These are phyloP conservation scores for Phytophthora foliorum DNA, from an alignment of 352 stramenopile species.

Conservation along the genomic window DNA sequence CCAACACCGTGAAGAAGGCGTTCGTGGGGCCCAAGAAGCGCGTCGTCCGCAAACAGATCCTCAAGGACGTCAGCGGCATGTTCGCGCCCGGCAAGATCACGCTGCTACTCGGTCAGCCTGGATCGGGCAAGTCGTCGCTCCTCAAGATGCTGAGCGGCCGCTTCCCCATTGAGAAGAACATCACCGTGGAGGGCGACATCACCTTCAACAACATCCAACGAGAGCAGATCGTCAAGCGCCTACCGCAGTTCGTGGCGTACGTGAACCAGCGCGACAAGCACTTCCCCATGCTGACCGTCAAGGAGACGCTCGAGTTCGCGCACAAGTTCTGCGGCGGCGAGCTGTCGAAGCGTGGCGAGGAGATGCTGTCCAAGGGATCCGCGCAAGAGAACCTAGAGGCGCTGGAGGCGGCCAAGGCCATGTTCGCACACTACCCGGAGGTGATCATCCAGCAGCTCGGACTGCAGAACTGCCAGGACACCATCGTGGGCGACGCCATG, in stretches of 20 bases:
- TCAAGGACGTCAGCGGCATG: conserved; percentile 45
- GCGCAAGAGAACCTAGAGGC: neutral
- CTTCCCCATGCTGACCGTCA: conserved; percentile 60
- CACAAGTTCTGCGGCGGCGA: conserved; percentile 46
- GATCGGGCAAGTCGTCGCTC: conserved; percentile 49
- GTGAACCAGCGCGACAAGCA: conserved; percentile 62
- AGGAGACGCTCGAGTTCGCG: conserved; percentile 65
- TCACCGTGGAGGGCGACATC: conserved; percentile 45
- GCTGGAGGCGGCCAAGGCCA: neutral
- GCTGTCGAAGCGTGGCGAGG: conserved; percentile 17
- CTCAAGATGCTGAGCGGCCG: conserved; percentile 57
- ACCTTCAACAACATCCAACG: conserved; percentile 46
- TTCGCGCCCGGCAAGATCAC: conserved; percentile 53
- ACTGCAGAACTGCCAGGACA: no score
- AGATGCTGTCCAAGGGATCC: neutral
- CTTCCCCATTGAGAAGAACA: conserved; percentile 46
- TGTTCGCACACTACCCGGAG: neutral
- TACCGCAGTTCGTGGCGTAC: conserved; percentile 63
- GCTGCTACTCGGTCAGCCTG: conserved; percentile 44
- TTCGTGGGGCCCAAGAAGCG: conserved; percentile 39
- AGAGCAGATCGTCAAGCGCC: conserved; percentile 36
- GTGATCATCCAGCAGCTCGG: neutral
- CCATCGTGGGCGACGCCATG: no score
- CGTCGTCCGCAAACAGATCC: conserved; percentile 43
- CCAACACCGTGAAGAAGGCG: conserved; percentile 45